Percentiles rank a stretch among this genome's conserved stretches.
Evolutionary conservation across 2,329 filamentous ascomycete genomes (phyloP).

Genomic region (Madurella mycetomatis): DNA sequence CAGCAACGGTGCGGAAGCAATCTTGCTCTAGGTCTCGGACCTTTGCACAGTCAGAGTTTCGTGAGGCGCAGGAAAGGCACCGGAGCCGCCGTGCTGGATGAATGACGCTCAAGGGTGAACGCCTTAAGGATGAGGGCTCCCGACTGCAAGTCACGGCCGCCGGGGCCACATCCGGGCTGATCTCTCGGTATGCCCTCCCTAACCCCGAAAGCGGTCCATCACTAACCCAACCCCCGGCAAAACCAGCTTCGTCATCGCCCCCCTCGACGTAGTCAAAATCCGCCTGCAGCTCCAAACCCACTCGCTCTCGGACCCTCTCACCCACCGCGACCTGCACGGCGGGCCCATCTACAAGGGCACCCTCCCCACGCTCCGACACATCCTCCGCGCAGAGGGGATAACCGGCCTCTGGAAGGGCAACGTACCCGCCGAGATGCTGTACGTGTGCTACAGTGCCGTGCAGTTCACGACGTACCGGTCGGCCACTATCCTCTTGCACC

Average conservation of each 20-base stretch:
- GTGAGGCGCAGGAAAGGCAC: neutral
- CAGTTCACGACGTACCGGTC: constrained; percentile 89
- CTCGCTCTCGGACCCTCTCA: constrained; percentile 70
- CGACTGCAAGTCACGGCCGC: constrained; percentile 53
- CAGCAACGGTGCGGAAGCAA: neutral
- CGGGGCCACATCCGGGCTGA: constrained; percentile 68
- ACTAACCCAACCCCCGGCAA: neutral
- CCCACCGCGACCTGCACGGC: constrained; percentile 45
- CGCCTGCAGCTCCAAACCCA: constrained; percentile 90
- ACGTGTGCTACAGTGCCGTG: constrained; percentile 81
- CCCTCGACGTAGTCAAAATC: constrained; percentile 97
- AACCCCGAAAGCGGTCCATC: neutral
- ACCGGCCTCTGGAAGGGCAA: constrained; percentile 96
- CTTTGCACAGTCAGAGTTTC: neutral
- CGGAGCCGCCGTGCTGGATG: constrained; percentile 30
- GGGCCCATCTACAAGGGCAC: constrained; percentile 68
- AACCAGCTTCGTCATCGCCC: constrained; percentile 80
- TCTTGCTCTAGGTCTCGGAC: neutral
- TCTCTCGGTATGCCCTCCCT: constrained; percentile 69
- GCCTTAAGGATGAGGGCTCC: constrained; percentile 60
- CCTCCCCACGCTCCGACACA: constrained; percentile 68
- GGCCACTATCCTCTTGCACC: constrained; percentile 62
- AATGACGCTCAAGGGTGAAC: constrained; percentile 41
- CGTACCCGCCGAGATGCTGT: constrained; percentile 89
- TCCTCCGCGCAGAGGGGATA: constrained; percentile 75